Conservation (phyloP, 805 yeast genomes). For the Yarrowia yakushimensis region DNA sequence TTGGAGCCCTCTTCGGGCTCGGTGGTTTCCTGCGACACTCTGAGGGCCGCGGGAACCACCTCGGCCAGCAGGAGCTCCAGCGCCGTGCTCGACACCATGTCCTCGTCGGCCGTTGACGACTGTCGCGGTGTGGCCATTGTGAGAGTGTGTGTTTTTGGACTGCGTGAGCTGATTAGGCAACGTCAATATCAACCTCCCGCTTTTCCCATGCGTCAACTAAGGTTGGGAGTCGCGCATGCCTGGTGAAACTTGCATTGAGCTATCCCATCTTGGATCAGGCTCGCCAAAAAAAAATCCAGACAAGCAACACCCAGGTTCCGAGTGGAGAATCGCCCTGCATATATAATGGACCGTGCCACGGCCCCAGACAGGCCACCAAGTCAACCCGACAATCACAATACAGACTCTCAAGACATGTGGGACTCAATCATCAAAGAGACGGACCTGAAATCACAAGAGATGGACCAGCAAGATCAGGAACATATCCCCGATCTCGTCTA, state of each 20-base stretch:
- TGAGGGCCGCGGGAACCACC: slow-evolving; percentile 65
- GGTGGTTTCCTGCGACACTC: slow-evolving; percentile 52
- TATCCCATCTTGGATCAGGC: not conserved
- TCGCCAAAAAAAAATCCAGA: not conserved
- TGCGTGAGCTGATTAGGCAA: not conserved
- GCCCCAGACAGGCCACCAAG: not conserved
- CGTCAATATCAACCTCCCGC: not conserved
- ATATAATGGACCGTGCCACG: slow-evolving; percentile 7
- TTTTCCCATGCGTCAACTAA: not conserved
- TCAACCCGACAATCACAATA: not conserved
- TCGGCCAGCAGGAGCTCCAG: slow-evolving; percentile 70
- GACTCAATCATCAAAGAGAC: not conserved
- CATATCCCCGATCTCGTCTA: not conserved
- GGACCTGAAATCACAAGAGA: not conserved
- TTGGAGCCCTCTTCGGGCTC: slow-evolving; percentile 30
- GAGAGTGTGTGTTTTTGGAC: not conserved
- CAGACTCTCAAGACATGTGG: not conserved
- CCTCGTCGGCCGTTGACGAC: slow-evolving; percentile 14
- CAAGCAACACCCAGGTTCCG: too few species aligned
- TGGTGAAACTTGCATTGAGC: not conserved
- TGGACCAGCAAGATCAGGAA: not conserved
- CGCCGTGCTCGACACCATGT: slow-evolving; percentile 34
- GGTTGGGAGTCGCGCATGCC: slow-evolving; percentile 17
- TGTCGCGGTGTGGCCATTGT: slow-evolving; percentile 10
- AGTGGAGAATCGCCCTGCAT: not conserved